Evolutionary conservation across 805 yeast genomes (phyloP), one percentile per base, ranked within the genome.

Genomic region (Lipomyces japonicus): DNA sequence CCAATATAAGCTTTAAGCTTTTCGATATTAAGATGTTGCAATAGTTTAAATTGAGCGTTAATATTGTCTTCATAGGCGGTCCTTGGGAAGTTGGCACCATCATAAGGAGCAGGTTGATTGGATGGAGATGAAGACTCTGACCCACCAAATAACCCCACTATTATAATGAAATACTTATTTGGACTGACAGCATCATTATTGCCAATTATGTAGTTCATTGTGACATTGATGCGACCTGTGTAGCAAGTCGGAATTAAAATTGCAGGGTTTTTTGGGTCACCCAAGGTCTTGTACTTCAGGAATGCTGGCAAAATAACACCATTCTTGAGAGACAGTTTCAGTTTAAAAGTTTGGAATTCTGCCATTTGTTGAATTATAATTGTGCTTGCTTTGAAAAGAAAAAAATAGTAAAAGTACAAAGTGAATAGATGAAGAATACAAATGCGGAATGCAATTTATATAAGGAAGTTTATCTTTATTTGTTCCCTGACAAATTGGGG

Each of bases 241-340:
- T 55, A 55, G 45, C 59, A 55, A 14, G 57, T 50, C 35, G 59
- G 59, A 24, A 53, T 48, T 35, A 55, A 30, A 21, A 55, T 46
- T n/a, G 58, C 59, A 22, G 59, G 59, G 47, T 53, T 52, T 48
- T 43, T 48, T 41, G 57, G 53, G 30, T 51, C 56, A 22, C 59
- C 59, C 26, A 48, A 39, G 42, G 59, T 55, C 50, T 53, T 53
- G 57, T 55, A 55, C 41, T 44, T 49, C 36, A 52, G 49, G 49
- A 52, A 48, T 22, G 51, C 42, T 10, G 57, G 59, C 2, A 55
- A 43, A 12, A 58, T 52, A 28, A 49, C 53, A 31, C 57, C 59
- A 47, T 54, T 41, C 51, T 48, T 48, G 39, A 55, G 59, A 16
- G 50, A 26, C 23, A 55, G 48, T 46, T 55, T 58, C 37, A 49